Evolutionary conservation across 441 rosid genomes (phyloP), one percentile per base, ranked within the genome.

Genomic region (Biscutella laevigata): DNA sequence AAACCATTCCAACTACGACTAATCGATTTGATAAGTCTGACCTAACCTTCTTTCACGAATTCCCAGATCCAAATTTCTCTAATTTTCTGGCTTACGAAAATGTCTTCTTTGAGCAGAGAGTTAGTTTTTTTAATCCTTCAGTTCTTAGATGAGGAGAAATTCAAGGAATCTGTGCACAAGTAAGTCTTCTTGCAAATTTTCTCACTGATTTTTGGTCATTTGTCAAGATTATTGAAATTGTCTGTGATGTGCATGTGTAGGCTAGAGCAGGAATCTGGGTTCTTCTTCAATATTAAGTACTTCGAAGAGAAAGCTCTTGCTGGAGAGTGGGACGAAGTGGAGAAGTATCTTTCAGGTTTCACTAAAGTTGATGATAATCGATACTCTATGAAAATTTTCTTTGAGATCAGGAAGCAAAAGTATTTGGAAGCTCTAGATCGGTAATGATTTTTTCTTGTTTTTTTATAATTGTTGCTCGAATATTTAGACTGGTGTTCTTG

Each of bases 251-350:
- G 33, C 4, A 27, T 11, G 29, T 50, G 6, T 53, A 88, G 96
- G 82, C 88, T 88, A 32, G 96, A 88, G 80, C 86, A 88, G 63
- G 96, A 88, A 64, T 84, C 94, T 2, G 88, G 88, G 5, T 82
- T 76, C 77, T 84, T 70, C 88, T 88, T 88, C 85, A 82, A 84
- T 64, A 82, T 82, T 94, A 72, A 80, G 69, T 77, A 79, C 57
- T 88, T 88, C 52, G 94, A 88, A 67, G 94, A 88, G 38, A 65
- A 65, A 63, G 78, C 80, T 22, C 72, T 82, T 40, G 83, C 77
- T 58, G 96, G 91, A 26, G 96, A 88, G 62, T 88, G 94, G 96
- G 91, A 84, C 27, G 88, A 88, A 60, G 84, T 88, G 0, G 96
- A 88, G 77, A 86, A 86, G 68, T 88, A 88, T 45, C 56, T 88